A percentile compares a stretch with the other conserved stretches of the same genome.
These are phyloP conservation scores for Paspalum notatum DNA, from an alignment of 176 grass and related monocot genomes.

Conservation along the genomic window DNA sequence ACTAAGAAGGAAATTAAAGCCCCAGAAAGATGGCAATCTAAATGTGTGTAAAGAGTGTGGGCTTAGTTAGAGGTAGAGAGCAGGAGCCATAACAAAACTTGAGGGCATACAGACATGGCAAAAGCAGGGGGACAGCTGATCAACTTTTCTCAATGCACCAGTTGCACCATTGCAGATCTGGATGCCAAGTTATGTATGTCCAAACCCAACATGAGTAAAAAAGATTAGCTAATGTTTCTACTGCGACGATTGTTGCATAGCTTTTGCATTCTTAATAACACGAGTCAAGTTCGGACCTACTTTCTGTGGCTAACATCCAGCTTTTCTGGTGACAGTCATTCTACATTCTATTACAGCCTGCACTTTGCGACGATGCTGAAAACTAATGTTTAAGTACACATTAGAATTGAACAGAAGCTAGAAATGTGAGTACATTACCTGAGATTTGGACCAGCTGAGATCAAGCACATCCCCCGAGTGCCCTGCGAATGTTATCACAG, in stretches of 20 bases:
- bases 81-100: conserved; percentile 13
- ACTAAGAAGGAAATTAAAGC: conserved; percentile 18
- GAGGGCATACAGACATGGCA: background rate
- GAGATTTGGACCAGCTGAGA: conserved; percentile 97
- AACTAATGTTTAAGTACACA: conserved; percentile 16
- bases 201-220: conserved; percentile 5
- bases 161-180: conserved; percentile 30
- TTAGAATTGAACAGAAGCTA: conserved; percentile 31
- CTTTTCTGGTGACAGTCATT: conserved; percentile 12
- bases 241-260: background rate
- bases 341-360: background rate
- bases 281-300: conserved; percentile 16
- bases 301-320: conserved; percentile 7
- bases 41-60: background rate
- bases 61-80: background rate
- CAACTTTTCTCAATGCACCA: conserved; percentile 19
- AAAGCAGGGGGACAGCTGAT: conserved; percentile 21
- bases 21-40: background rate
- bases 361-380: background rate
- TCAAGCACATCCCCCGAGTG: conserved; percentile 89
- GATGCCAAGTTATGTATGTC: background rate
- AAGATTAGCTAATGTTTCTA: conserved; percentile 5
- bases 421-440: conserved; percentile 53
- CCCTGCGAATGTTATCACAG: conserved; percentile 85
- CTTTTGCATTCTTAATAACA: background rate